A percentile compares a stretch with the other conserved stretches of the same genome.
These are phyloP conservation scores for Lichtheimia hyalospora DNA, from an alignment of 371 early-diverging fungal species.

Conservation along the genomic window DNA sequence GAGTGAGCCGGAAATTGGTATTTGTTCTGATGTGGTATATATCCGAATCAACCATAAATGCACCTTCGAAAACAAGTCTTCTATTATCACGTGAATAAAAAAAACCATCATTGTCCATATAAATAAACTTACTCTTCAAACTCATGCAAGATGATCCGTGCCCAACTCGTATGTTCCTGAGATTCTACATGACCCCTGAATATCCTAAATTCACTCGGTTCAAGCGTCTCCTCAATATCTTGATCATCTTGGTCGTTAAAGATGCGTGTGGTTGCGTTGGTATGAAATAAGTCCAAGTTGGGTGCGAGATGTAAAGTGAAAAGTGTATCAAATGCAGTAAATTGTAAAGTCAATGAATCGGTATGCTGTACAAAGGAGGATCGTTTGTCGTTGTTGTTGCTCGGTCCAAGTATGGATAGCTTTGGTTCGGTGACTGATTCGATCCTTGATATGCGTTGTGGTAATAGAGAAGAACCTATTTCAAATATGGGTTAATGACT, in stretches of 20 bases:
- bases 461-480: constrained; percentile 1
- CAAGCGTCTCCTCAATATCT: constrained; percentile 11
- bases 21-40: constrained; percentile 66
- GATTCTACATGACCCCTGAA: constrained; percentile 59
- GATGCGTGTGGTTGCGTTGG: constrained; percentile 44
- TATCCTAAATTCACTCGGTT: constrained; percentile 46
- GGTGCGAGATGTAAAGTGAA: constrained; percentile 72
- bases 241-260: background rate
- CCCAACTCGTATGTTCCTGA: constrained; percentile 49
- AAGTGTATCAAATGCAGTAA: constrained; percentile 65
- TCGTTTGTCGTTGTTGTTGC: background rate
- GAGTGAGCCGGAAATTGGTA: constrained; percentile 52
- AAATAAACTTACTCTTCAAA: constrained; percentile 28
- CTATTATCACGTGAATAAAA: background rate
- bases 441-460: constrained; percentile 11
- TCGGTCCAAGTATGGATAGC: background rate
- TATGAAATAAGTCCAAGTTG: constrained; percentile 74
- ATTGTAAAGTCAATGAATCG: constrained; percentile 54
- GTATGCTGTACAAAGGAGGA: constrained; percentile 22
- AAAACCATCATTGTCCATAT: background rate
- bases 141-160: constrained; percentile 58
- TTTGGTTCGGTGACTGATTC: constrained; percentile 8
- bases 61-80: constrained; percentile 60
- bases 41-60: constrained; percentile 55
- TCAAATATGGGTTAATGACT: too few species aligned